phyloP scores from a whole-genome alignment of 352 stramenopile species.

The Phytopythium chamaehyphon region DNA sequence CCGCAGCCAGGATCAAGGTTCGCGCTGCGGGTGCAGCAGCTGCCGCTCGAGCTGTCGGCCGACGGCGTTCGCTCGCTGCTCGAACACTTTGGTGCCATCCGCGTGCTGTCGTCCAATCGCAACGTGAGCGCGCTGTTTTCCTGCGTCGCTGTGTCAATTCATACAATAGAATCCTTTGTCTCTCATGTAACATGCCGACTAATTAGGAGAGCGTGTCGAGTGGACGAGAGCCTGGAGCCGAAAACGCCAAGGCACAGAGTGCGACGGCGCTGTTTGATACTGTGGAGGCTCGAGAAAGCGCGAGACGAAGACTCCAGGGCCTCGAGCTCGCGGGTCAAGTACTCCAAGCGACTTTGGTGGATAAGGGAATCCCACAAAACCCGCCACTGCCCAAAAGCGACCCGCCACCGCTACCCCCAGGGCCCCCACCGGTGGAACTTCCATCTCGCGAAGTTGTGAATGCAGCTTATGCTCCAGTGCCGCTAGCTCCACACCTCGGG shows the following conservation, averaged over 20 bases:
- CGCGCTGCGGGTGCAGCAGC: constrained; percentile 49
- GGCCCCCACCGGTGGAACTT: constrained; percentile 2
- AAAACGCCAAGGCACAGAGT: constrained; percentile 19
- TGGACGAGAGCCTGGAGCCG: constrained; percentile 25
- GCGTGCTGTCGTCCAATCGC: constrained; percentile 38
- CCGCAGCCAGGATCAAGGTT: constrained; percentile 1
- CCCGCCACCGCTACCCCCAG: constrained; percentile 24
- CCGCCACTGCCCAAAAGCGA: constrained; percentile 27
- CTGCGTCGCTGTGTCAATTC: not conserved
- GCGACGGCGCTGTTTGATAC: constrained; percentile 46
- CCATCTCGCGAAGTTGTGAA: constrained; percentile 8
- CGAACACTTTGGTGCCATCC: constrained; percentile 46
- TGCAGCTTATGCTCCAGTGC: constrained; percentile 22
- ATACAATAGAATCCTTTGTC: no score
- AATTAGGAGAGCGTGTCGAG: constrained; percentile 19
- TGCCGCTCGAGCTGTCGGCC: constrained; percentile 49
- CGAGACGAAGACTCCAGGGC: constrained; percentile 32
- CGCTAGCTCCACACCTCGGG: constrained; percentile 74
- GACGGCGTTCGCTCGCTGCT: constrained; percentile 58
- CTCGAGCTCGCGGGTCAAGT: constrained; percentile 55
- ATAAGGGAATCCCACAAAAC: constrained; percentile 16
- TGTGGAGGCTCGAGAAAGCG: constrained; percentile 24
- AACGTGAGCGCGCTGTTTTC: constrained; percentile 16
- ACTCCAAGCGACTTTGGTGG: constrained; percentile 27
- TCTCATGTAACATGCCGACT: not conserved